Evolutionary conservation across 2,329 filamentous ascomycete species (phyloP), one percentile per base, ranked within the genome.

Genomic region (Xylaria polymorpha): DNA sequence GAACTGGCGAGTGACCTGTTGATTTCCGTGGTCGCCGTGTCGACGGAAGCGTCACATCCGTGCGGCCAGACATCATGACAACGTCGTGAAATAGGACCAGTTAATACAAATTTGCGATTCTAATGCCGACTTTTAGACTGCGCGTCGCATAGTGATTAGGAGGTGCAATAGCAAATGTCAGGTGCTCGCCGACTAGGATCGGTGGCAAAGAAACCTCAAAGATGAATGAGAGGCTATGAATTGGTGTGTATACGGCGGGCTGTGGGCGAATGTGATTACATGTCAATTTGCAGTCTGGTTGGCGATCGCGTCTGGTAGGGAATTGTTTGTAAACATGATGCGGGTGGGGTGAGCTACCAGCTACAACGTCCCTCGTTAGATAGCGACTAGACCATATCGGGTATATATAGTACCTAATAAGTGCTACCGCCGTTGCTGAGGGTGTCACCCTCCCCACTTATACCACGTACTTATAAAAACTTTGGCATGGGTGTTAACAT

Each of bases 11-110:
- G 77, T 79, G 79, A 20, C 89, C 90, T 69, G 93, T 88, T n/a
- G 92, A 94, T 79, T 92, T 93, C 78, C 92, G 89, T 75, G 87
- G 81, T 62, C 87, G 85, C 74, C 88, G 84, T 72, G 84, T 85
- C 48, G 86, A 81, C 50, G 87, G 87, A 66, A 88, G 72, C n/a
- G 87, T 87, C 56, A 79, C 74, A 72, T 87, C 84, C 64, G 80
- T 76, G 60, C 77, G 76, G 25, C 78, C 74, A 67, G 83, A 78
- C 81, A 84, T 85, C 9, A 66, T 73, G 73, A 50, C 61, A 44
- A 68, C 22, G 39, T 72, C 37, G 41, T 56, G 41, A 61, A 20
- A 15, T 60, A 15, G 48, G 18, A 37, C 25, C 25, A 32, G 37
- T 62, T 46, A 50, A 56, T 25, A 44, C 25, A 12, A 46, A 55